Base-by-base conservation (phyloP, 2,329 filamentous ascomycete genomes). In the Fusarium metavorans region DNA sequence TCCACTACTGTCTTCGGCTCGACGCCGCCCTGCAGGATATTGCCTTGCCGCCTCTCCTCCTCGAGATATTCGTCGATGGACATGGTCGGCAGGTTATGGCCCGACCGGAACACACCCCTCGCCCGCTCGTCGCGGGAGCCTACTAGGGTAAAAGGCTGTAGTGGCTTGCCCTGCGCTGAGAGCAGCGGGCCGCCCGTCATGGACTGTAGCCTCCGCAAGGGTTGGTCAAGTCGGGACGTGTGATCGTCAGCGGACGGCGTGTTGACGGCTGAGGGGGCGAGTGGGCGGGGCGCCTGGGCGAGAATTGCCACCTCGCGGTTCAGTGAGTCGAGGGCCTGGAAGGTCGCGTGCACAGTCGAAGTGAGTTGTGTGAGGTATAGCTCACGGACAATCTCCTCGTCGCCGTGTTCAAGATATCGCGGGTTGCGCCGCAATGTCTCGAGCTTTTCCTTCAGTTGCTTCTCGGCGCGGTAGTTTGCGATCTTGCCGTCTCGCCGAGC, bases 21-120 rank as follows among this genome's bases (percentile, higher is more conserved):
- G 20, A 95, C 95, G 34, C 95, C 95, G 39, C 95, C 97, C 80
- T 98, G 93, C 65, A 98, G 94, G 68, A 99, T 95, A 23, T 94
- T 94, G 18, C 97, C 97, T 72, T 94, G 88, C 75, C 90, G 89
- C 80, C 90, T 89, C 85, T 98, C 97, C 83, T 98, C 96, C 62
- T 97, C 97, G 18, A 99, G 87, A 80, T 98, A 99, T 85, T 99
- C 97, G 77, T 99, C 97, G 71, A 99, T 98, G 2, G 91, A 94
- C 97, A 99, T 98, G 4, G 97, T 98, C 1, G 97, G 97, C 68
- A 99, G 85, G 83, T 94, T 98, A 82, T 99, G 97, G 9, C 97
- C 95, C 0, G 95, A 91, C 65, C 94, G 89, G 83, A 99, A 99
- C 1, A 99, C 96, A 4, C 93, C 93, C 68, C 92, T 88, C 70